A percentile compares a stretch with the other conserved stretches of the same genome.
phyloP scores from a whole-genome alignment of 257 asterid genomes.

The Nicotiana tabacum region DNA sequence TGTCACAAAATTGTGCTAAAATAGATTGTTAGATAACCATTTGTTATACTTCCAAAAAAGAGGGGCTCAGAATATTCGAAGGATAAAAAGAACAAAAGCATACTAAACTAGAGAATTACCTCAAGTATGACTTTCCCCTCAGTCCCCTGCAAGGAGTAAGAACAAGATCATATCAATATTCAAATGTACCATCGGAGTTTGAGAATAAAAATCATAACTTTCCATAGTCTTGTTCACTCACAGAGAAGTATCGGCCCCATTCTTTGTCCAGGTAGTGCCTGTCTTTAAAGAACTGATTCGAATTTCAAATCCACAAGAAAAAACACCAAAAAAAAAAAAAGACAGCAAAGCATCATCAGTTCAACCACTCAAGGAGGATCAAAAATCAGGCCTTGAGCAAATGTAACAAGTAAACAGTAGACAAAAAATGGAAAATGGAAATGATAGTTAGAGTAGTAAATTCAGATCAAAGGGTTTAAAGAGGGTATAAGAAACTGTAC shows the following conservation, averaged over 20 bases:
- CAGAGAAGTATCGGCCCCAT: constrained; percentile 92
- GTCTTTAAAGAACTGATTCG: constrained; percentile 81
- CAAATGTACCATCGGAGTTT: not conserved
- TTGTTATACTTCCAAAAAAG: not conserved
- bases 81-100: not conserved
- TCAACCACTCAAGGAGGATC: not conserved
- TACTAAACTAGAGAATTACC: constrained; percentile 37
- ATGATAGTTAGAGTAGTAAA: not conserved
- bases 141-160: constrained; percentile 44
- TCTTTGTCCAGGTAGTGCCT: constrained; percentile 96
- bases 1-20: not conserved
- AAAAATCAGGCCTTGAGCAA: not conserved
- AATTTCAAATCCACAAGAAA: not conserved
- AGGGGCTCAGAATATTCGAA: not conserved
- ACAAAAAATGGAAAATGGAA: not conserved
- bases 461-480: not conserved
- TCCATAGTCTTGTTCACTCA: constrained; percentile 30
- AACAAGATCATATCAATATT: not conserved
- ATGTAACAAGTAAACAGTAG: not conserved
- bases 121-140: constrained; percentile 59
- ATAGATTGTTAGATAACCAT: not conserved
- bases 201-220: not conserved
- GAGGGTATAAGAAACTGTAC: constrained; percentile 34
- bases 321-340: not conserved
- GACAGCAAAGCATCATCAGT: not conserved